These are phyloP conservation scores for Iberis pinnata DNA, from an alignment of 345 rosid species.

Conservation along the genomic window DNA sequence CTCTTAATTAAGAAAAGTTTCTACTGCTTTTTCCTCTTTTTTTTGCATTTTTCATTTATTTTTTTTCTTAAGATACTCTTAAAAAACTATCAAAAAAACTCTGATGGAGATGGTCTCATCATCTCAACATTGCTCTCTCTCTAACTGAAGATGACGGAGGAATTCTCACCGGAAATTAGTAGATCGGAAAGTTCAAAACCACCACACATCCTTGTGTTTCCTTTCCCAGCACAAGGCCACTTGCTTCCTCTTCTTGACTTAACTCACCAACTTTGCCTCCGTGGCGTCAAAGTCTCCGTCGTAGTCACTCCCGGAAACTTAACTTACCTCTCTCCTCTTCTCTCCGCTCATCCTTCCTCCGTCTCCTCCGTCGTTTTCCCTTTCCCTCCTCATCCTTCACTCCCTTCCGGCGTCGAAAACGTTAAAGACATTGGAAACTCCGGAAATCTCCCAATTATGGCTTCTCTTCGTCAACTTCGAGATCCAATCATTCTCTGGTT, in stretches of 20 bases:
- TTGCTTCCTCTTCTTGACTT: conserved; percentile 24
- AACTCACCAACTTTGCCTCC: conserved; percentile 44
- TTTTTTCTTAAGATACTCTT: too few relatives aligned
- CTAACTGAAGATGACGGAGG: background rate
- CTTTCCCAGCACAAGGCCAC: conserved; percentile 77
- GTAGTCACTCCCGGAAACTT: conserved; percentile 50
- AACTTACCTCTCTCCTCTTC: conserved; percentile 40
- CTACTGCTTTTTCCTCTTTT: too few relatives aligned
- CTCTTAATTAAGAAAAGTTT: too few relatives aligned
- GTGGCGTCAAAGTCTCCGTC: conserved; percentile 37
- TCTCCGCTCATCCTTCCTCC: conserved; percentile 19
- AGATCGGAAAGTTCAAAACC: background rate
- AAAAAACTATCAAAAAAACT: too few relatives aligned
- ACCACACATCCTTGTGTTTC: conserved; percentile 56
- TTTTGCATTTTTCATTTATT: too few relatives aligned
- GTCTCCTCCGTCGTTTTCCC: conserved; percentile 22
- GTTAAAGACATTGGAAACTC: conserved; percentile 43
- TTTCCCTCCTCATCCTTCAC: conserved; percentile 15
- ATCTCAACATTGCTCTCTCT: too few relatives aligned
- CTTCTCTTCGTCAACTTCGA: conserved; percentile 33
- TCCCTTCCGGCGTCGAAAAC: conserved; percentile 21
- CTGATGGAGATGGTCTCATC: too few relatives aligned
- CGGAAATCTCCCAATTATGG: conserved; percentile 38
- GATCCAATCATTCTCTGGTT: conserved; percentile 48
- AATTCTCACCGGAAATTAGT: background rate